Evolutionary conservation across 495 filamentous ascomycete genomes (phyloP).

Genomic region (Beverwykella pulmonaria): DNA sequence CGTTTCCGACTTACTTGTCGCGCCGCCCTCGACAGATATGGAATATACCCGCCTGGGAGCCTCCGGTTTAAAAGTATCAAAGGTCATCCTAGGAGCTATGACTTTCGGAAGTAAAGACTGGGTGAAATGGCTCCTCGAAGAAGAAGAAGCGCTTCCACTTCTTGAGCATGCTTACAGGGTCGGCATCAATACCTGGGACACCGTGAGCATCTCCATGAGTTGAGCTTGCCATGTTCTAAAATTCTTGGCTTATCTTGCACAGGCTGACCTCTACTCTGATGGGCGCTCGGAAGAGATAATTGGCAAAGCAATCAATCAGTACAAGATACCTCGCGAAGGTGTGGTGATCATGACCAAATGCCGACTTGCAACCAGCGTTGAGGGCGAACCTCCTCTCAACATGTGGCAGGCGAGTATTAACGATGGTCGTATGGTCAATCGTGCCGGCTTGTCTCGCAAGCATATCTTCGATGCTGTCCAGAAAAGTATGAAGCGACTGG

Average conservation of each 20-base stretch:
- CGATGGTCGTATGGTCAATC: slow-evolving; percentile 28
- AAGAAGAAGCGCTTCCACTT: slow-evolving; percentile 54
- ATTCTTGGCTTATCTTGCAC: too few relatives aligned
- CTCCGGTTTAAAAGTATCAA: slow-evolving; percentile 61
- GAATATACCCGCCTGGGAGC: slow-evolving; percentile 49
- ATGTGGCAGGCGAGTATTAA: neutral
- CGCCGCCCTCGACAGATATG: too few relatives aligned
- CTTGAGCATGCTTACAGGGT: slow-evolving; percentile 38
- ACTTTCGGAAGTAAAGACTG: slow-evolving; percentile 55
- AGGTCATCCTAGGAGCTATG: slow-evolving; percentile 60
- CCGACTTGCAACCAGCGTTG: slow-evolving; percentile 1
- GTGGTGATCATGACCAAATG: slow-evolving; percentile 26
- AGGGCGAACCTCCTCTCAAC: slow-evolving; percentile 4
- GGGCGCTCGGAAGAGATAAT: slow-evolving; percentile 19
- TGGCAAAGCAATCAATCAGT: slow-evolving; percentile 10
- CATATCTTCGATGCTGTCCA: slow-evolving; percentile 67
- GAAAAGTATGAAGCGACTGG: slow-evolving; percentile 61
- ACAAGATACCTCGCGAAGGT: neutral
- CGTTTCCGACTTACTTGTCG: too few relatives aligned
- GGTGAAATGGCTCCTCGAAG: slow-evolving; percentile 57
- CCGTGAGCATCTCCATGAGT: too few relatives aligned
- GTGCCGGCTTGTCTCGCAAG: slow-evolving; percentile 18
- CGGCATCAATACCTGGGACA: slow-evolving; percentile 21
- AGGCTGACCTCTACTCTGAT: slow-evolving; percentile 22
- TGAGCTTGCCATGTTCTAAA: too few relatives aligned